phyloP scores from a whole-genome alignment of 305 asterid genomes.

The Fraxinus floribunda region DNA sequence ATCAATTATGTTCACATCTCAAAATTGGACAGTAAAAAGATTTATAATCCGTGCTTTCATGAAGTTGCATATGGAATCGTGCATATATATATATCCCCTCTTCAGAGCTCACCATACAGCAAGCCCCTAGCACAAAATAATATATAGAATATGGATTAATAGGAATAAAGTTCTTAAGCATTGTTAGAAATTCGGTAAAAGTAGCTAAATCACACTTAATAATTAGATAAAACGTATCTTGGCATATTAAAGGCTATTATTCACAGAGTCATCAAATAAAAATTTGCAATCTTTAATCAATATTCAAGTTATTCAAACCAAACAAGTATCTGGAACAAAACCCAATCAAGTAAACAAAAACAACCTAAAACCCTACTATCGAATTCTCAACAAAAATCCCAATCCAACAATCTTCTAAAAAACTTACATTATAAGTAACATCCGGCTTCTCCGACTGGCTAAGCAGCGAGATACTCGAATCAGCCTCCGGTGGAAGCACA shows the following conservation, averaged over 20 bases:
- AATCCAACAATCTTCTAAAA: too few relatives aligned
- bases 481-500: too few relatives aligned
- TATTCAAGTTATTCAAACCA: too few relatives aligned
- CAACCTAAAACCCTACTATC: too few relatives aligned
- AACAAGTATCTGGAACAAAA: too few relatives aligned
- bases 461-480: too few relatives aligned
- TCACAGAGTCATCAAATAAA: constrained; percentile 20
- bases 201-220: background rate
- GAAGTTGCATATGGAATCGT: background rate
- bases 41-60: background rate
- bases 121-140: background rate
- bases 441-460: too few relatives aligned
- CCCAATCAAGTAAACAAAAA: too few relatives aligned
- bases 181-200: background rate
- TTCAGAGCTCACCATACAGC: background rate
- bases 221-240: background rate
- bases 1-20: background rate
- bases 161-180: background rate
- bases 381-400: too few relatives aligned
- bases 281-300: too few relatives aligned
- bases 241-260: background rate
- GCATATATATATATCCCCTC: background rate
- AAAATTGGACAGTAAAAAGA: background rate
- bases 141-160: background rate
- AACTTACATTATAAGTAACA: too few relatives aligned